These are phyloP conservation scores for Cytospora paraplurivora DNA, from an alignment of 2,329 filamentous ascomycete species.

Conservation along the genomic window DNA sequence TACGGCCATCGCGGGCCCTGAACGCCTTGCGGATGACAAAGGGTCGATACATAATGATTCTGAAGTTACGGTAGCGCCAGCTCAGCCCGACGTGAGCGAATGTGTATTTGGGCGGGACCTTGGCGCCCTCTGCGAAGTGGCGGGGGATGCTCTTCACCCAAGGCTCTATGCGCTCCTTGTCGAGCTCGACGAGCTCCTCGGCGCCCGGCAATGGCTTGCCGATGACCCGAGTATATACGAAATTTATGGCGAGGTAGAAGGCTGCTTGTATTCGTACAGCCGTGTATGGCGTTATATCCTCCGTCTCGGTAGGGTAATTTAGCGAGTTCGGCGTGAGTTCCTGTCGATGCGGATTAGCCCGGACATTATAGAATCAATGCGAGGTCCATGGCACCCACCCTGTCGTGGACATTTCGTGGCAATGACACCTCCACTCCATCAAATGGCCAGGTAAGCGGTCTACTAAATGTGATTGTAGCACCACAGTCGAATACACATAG, in stretches of 20 bases:
- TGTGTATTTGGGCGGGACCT: constrained; percentile 40
- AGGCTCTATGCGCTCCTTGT: constrained; percentile 41
- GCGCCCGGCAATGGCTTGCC: constrained; percentile 46
- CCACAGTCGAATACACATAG: constrained; percentile 48
- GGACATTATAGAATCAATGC: not conserved
- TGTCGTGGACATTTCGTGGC: constrained; percentile 33
- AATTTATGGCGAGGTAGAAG: constrained; percentile 48
- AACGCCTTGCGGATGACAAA: constrained; percentile 46
- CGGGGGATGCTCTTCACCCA: constrained; percentile 42
- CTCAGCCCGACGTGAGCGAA: constrained; percentile 46
- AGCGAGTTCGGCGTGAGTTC: constrained; percentile 41
- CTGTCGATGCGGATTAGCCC: constrained; percentile 19
- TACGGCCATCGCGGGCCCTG: constrained; percentile 31
- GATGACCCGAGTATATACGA: constrained; percentile 49
- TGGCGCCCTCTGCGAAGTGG: constrained; percentile 40
- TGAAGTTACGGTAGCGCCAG: constrained; percentile 48
- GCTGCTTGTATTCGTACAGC: constrained; percentile 46
- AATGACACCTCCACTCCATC: constrained; percentile 33
- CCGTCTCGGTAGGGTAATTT: constrained; percentile 39
- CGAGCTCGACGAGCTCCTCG: constrained; percentile 44
- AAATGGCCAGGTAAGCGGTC: constrained; percentile 34
- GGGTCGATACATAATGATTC: constrained; percentile 51
- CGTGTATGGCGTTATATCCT: constrained; percentile 47
- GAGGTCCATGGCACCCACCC: constrained; percentile 24
- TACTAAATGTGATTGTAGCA: constrained; percentile 41